These are phyloP conservation scores for Aspergillus mulundensis DNA, from an alignment of 495 filamentous ascomycete species.

Conservation along the genomic window DNA sequence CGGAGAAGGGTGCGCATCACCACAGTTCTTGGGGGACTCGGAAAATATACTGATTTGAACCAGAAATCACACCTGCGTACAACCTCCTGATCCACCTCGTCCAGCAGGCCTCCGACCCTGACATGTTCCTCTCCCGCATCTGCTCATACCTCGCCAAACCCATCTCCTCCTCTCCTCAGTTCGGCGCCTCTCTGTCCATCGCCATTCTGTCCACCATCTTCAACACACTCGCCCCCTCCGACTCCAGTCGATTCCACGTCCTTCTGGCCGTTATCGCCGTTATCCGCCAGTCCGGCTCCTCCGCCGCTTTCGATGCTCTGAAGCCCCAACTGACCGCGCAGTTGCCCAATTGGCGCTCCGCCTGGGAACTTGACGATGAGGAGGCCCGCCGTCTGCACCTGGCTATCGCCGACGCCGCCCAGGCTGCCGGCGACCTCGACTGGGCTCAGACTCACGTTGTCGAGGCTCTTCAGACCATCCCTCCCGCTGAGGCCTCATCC, in stretches of 20 bases:
- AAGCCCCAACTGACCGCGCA: slow-evolving; percentile 69
- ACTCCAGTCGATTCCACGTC: slow-evolving; percentile 81
- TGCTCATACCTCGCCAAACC: slow-evolving; percentile 85
- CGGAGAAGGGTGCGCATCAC: slow-evolving; percentile 69
- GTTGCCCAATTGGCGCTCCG: slow-evolving; percentile 72
- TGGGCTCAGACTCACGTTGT: slow-evolving; percentile 78
- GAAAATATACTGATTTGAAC: slow-evolving; percentile 21
- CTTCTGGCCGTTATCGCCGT: slow-evolving; percentile 79
- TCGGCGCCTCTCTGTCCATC: slow-evolving; percentile 79
- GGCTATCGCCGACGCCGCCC: slow-evolving; percentile 71
- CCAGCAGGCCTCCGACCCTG: slow-evolving; percentile 72
- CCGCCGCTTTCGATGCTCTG: slow-evolving; percentile 72
- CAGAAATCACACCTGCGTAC: slow-evolving; percentile 89
- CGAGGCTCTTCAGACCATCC: slow-evolving; percentile 77
- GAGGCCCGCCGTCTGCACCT: slow-evolving; percentile 78
- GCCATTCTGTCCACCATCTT: slow-evolving; percentile 90
- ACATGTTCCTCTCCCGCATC: slow-evolving; percentile 79
- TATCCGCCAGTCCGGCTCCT: slow-evolving; percentile 63
- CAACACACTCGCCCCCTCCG: slow-evolving; percentile 77
- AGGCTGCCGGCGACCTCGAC: slow-evolving; percentile 70
- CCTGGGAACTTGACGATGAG: slow-evolving; percentile 80
- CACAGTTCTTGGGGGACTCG: slow-evolving; percentile 10
- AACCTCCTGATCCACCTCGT: slow-evolving; percentile 93
- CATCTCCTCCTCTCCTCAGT: slow-evolving; percentile 75
- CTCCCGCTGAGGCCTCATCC: slow-evolving; percentile 62